Evolutionary conservation across 1,284 basidiomycete genomes (phyloP), one percentile per base, ranked within the genome.

Genomic region (Pseudozyma flocculosa): DNA sequence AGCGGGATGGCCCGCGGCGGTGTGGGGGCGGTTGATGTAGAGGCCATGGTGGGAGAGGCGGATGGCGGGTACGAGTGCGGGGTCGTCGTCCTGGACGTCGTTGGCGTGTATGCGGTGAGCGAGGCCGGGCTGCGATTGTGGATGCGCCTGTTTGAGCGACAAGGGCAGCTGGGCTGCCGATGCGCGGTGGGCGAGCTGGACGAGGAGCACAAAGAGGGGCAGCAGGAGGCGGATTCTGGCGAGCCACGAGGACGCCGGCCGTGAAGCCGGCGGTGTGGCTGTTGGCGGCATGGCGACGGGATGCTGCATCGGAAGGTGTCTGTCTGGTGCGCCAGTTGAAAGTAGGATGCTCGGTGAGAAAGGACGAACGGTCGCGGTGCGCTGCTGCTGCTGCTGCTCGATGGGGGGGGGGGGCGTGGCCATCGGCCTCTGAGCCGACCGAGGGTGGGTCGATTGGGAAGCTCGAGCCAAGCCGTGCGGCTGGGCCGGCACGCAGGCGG

Each of bases 1-100:
- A 3, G 51, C 51, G 34, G 59, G 59, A 18, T 57, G 34, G 17
- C 24, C 14, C 2, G 47, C 48, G 0, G 61, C 61, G 10, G 50
- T 24, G 22, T 61, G 54, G 2, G 65, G 50, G 29, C 58, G 56
- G 34, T 68, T 68, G 57, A 68, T 58, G 54, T 64, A 68, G 10
- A 68, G 65, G 2, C 65, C 65, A 11, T 54, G 40, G 26, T 68
- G 65, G 2, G 64, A 67, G n/a, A 67, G 58, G n/a, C 64, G 60
- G 3, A 67, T 44, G 7, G 64, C 23, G 18, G 60, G 48, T 0
- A 67, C 58, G n/a, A 55, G 45, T 2, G 19, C 21, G 14, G 60
- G 44, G 42, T 67, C 58, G 32, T 67, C 63, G 40, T 67, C 61
- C 15, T 60, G 40, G 4, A 64, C 48, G 4, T 56, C 32, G 32